These are phyloP conservation scores for Fusarium sambucinum DNA, from an alignment of 2,329 filamentous ascomycete species.

Conservation along the genomic window DNA sequence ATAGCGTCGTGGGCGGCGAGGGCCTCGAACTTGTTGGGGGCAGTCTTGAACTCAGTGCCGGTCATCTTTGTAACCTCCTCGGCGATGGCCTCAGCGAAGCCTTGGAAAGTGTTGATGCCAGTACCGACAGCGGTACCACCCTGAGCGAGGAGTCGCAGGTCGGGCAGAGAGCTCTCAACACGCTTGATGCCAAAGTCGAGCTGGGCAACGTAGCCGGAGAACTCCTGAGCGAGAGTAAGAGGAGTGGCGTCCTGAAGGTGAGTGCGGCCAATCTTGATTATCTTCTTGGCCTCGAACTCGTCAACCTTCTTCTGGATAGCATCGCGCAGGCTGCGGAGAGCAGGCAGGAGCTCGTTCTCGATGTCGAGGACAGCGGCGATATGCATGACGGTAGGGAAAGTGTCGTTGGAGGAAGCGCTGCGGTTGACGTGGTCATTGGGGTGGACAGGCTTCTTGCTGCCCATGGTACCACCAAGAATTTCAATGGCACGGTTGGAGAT, in stretches of 20 bases:
- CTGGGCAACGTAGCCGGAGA: constrained; percentile 96
- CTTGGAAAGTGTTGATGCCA: constrained; percentile 96
- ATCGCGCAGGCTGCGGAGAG: constrained; percentile 82
- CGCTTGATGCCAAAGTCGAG: constrained; percentile 91
- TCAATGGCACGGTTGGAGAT: constrained; percentile 99
- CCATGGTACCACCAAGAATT: constrained; percentile 93
- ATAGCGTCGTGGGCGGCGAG: constrained; percentile 96
- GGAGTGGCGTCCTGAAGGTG: constrained; percentile 98
- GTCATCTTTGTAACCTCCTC: constrained; percentile 93
- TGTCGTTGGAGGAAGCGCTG: constrained; percentile 98
- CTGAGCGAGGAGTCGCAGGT: constrained; percentile 89
- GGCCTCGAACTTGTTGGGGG: constrained; percentile 98
- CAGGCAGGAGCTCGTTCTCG: constrained; percentile 85
- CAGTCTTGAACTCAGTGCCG: constrained; percentile 92
- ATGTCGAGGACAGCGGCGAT: constrained; percentile 96
- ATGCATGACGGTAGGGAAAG: constrained; percentile 99
- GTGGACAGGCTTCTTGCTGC: constrained; percentile 97
- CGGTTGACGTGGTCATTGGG: constrained; percentile 99
- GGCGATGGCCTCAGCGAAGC: constrained; percentile 94
- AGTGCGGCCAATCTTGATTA: constrained; percentile 99
- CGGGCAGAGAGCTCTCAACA: constrained; percentile 83
- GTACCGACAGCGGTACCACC: constrained; percentile 97
- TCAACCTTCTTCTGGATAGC: constrained; percentile 91
- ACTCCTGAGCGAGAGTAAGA: constrained; percentile 94
- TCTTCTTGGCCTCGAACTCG: constrained; percentile 83